Conservation (phyloP, 2,329 filamentous ascomycete species). For the Thelonectria rubi region DNA sequence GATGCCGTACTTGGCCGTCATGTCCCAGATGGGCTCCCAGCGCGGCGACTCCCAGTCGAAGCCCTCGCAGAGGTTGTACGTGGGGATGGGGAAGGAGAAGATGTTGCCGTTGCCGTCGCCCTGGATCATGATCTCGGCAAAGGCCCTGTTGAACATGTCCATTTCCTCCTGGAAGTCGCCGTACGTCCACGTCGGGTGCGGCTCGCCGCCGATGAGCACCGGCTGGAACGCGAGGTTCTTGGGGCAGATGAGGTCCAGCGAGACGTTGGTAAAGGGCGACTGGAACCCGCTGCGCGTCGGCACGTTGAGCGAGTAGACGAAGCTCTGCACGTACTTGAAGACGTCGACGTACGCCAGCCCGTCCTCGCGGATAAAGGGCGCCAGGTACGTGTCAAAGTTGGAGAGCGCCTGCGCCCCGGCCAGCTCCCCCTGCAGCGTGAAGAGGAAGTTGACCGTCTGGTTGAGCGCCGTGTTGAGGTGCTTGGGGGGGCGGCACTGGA, state of each 20-base stretch:
- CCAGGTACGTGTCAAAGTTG: slow-evolving; percentile 39
- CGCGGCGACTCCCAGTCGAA: slow-evolving; percentile 39
- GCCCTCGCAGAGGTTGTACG: slow-evolving; percentile 36
- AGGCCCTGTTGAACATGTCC: slow-evolving; percentile 39
- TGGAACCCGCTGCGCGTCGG: slow-evolving; percentile 40
- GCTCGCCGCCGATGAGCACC: slow-evolving; percentile 33
- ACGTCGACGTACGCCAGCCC: slow-evolving; percentile 31
- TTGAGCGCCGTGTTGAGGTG: slow-evolving; percentile 40
- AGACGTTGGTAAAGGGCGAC: slow-evolving; percentile 39
- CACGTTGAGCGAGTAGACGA: slow-evolving; percentile 41
- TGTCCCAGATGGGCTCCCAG: slow-evolving; percentile 38
- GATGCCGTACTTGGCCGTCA: slow-evolving; percentile 40
- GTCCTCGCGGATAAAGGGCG: slow-evolving; percentile 35
- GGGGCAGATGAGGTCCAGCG: slow-evolving; percentile 34
- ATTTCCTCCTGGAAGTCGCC: slow-evolving; percentile 39
- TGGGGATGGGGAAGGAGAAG: slow-evolving; percentile 39
- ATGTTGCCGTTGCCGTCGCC: slow-evolving; percentile 39
- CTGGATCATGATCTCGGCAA: slow-evolving; percentile 40
- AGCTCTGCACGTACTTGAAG: slow-evolving; percentile 38
- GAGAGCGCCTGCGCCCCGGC: slow-evolving; percentile 35
- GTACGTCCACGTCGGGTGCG: slow-evolving; percentile 31
- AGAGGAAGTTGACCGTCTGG: slow-evolving; percentile 40
- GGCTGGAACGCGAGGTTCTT: slow-evolving; percentile 29
- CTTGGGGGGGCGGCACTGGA: slow-evolving; percentile 36
- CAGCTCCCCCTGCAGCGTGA: slow-evolving; percentile 37